A percentile compares a stretch with the other conserved stretches of the same genome.
Conservation (phyloP, 2,329 filamentous ascomycete species). For the Pseudovirgaria hyperparasitica region DNA sequence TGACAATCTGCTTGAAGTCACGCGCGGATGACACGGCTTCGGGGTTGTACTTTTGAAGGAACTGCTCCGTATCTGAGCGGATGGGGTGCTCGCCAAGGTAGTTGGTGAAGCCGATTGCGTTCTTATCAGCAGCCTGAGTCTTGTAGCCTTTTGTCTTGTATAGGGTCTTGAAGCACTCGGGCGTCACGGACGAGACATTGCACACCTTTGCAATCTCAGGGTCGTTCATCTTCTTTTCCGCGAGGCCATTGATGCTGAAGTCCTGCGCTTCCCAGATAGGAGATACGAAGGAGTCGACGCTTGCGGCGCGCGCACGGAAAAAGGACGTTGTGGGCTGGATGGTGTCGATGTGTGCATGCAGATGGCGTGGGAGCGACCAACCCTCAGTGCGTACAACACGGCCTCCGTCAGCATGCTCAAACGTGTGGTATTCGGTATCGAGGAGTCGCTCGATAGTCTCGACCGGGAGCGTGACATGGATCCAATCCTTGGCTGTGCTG, state of each 20-base stretch:
- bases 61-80: conserved; percentile 43
- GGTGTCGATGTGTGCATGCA: conserved; percentile 46
- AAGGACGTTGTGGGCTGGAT: conserved; percentile 51
- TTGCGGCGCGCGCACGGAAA: conserved; percentile 28
- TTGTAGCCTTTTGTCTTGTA: conserved; percentile 43
- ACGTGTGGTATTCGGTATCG: conserved; percentile 36
- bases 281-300: conserved; percentile 14
- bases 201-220: conserved; percentile 29
- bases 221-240: conserved; percentile 13
- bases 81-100: conserved; percentile 38
- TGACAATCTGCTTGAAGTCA: conserved; percentile 44
- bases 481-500: conserved; percentile 45
- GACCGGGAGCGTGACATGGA: conserved; percentile 40
- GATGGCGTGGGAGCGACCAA: conserved; percentile 46
- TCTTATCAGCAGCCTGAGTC: conserved; percentile 26
- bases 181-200: conserved; percentile 39
- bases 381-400: conserved; percentile 38
- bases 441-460: conserved; percentile 40
- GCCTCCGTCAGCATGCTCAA: conserved; percentile 41
- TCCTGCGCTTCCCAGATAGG: conserved; percentile 12
- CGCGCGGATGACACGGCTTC: conserved; percentile 32
- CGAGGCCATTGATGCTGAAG: conserved; percentile 7
- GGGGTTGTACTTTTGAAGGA: conserved; percentile 42
- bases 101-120: conserved; percentile 35
- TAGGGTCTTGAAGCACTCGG: conserved; percentile 39